These are phyloP conservation scores for Capsicum chinense DNA, from an alignment of 257 asterid species.

Conservation along the genomic window DNA sequence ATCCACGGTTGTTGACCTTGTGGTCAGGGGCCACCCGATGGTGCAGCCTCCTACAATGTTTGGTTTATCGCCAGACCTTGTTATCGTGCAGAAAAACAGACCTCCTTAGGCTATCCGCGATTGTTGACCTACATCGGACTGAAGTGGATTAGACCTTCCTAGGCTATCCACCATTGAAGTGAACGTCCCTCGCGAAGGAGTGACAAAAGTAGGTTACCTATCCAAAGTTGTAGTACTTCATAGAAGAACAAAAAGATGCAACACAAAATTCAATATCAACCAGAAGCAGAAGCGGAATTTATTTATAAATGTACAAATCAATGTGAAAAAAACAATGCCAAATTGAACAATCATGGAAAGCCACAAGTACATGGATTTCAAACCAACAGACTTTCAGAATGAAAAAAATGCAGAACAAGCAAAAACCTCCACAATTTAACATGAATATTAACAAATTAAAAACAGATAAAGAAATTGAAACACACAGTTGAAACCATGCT, in stretches of 20 bases:
- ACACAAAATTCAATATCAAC: background rate
- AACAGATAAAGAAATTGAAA: background rate
- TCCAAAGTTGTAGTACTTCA: background rate
- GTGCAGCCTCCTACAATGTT: background rate
- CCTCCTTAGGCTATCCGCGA: background rate
- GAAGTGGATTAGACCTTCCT: background rate
- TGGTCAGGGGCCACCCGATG: too few species aligned
- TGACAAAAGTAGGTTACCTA: background rate
- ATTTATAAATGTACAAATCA: background rate
- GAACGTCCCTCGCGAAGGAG: background rate
- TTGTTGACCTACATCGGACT: background rate
- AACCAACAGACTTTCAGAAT: background rate
- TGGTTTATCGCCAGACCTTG: background rate
- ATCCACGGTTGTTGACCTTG: too few species aligned
- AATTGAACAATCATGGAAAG: background rate
- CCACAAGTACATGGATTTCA: background rate
- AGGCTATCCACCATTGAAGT: background rate
- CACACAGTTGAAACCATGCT: background rate
- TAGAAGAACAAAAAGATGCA: background rate
- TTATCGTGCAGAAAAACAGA: background rate
- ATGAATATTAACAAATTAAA: background rate
- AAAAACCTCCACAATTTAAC: conserved; percentile 4
- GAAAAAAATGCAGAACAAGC: conserved; percentile 7
- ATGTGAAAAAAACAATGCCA: background rate
- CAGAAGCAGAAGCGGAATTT: background rate